Base-by-base conservation (phyloP, 768 basidiomycete species). In the Hydnomerulius pinastri region DNA sequence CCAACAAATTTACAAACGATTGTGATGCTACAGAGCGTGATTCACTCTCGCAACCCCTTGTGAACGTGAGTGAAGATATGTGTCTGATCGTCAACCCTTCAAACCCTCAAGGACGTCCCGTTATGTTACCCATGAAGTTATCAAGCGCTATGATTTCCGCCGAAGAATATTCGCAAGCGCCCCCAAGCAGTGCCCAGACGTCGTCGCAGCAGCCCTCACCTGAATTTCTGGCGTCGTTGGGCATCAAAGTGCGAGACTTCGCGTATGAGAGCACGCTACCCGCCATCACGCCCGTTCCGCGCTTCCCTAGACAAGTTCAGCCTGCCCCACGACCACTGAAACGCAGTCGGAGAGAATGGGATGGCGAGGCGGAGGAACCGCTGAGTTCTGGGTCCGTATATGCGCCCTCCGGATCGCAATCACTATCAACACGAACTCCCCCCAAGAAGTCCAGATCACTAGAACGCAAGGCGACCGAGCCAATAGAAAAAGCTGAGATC, bases 221-320 rank as follows among this genome's bases (percentile, higher is more conserved):
- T 18, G 65, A 62, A 33, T 27, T 50, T 18, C 55, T 75, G 42
- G 51, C 59, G 23, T 56, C 61, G 43, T 50, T 69, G 21, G 73
- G 73, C 36, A 67, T 78, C 66, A 71, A 67, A 68, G 73, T 79
- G 44, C 71, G 76, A 60, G 78, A 89, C 69, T 88, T 84, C 73
- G 85, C 80, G 13, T 85, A 82, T 69, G 84, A 87, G 66, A 83
- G 75, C 68, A 81, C 71, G 23, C 69, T 87, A 39, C 84, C 86
- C 2, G 81, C 83, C 8, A 75, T 89, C 33, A 71, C 70, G 25
- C 73, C 83, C 2, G 77, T 80, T 21, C 75, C 72, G 15, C 73
- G 73, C 17, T 61, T 69, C 11, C 73, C 73, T 1, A 74, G 76
- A 18, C 83, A 80, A 61, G 66, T 77, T 17, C 81, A 78, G 55